A percentile compares a stretch with the other conserved stretches of the same genome.
These are phyloP conservation scores for Epichloe coenophiala DNA, from an alignment of 2,329 filamentous ascomycete genomes.

Conservation along the genomic window DNA sequence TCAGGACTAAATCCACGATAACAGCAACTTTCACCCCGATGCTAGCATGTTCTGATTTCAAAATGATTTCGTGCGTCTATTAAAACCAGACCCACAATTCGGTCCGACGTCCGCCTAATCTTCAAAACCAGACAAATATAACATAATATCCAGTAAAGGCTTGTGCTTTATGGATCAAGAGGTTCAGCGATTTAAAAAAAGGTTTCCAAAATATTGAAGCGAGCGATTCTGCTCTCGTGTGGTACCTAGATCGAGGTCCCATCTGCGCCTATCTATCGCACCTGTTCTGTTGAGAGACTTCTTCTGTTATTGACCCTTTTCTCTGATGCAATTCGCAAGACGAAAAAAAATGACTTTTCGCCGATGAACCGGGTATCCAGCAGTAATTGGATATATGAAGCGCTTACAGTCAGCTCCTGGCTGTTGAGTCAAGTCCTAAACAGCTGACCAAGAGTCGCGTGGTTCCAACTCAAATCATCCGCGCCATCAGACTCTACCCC, in stretches of 20 bases:
- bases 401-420: neutral
- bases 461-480: neutral
- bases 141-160: too few species aligned
- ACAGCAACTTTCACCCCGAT: too few species aligned
- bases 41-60: neutral
- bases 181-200: neutral
- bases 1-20: too few species aligned
- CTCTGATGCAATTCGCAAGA: neutral
- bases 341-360: constrained; percentile 70
- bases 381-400: neutral
- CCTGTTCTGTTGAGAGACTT: neutral
- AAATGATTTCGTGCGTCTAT: neutral
- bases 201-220: neutral
- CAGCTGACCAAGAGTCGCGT: neutral
- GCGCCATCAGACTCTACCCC: constrained; percentile 3
- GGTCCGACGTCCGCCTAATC: neutral
- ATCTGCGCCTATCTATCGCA: neutral
- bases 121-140: neutral
- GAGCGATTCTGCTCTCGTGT: neutral
- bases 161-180: neutral
- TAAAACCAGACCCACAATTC: neutral
- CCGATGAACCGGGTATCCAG: constrained; percentile 24
- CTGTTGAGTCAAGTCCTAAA: neutral
- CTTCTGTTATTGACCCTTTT: neutral
- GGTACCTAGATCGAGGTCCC: neutral